Evolutionary conservation across 179 eudicot species (phyloP), one percentile per base, ranked within the genome.

Genomic region (Camellia oleifera): DNA sequence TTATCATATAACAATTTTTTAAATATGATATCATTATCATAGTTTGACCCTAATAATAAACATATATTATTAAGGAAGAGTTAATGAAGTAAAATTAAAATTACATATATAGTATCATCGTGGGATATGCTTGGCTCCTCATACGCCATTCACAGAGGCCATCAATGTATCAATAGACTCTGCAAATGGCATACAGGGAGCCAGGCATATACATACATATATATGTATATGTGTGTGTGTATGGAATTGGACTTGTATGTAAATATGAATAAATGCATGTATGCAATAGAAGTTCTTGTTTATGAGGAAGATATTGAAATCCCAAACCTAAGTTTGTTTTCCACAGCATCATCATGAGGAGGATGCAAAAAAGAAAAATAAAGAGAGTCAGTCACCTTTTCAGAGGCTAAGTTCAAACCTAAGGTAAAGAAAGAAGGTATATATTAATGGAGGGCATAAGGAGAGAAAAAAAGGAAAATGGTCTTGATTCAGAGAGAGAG

Each of bases 161-260:
- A 89, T 82, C 85, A 91, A 80, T 63, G 15, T 2, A 32, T 75
- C 93, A 88, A 5, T 87, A 85, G 82, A 81, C 91, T 87, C 93
- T 79, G 88, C 83, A 87, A 74, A 92, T 92, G 97, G 97, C 97
- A 89, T 92, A 92, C 93, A 89, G 93, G 97, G 97, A 92, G 97
- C 97, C 97, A 75, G 68, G 69, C 78, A 75, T 61, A 20, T 45
- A 75, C 17, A 61, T 61, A n/a, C 10, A 23, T 79, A 74, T 53
- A 40, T 63, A 45, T 78, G 40, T 23, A 8, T 26, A 26, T 50
- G 32, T 72, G 8, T 46, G 20, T 76, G 11, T 67, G 46, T 71
- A 18, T 78, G 32, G 53, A 5, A 8, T 32, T 32, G 40, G 12
- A 15, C 32, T 23, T 69, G 32, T 45, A 69, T 69, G 74, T 17